Evolutionary conservation across 129 eudicot genomes (phyloP), one percentile per base, ranked within the genome.

Genomic region (Escallonia herrerae): DNA sequence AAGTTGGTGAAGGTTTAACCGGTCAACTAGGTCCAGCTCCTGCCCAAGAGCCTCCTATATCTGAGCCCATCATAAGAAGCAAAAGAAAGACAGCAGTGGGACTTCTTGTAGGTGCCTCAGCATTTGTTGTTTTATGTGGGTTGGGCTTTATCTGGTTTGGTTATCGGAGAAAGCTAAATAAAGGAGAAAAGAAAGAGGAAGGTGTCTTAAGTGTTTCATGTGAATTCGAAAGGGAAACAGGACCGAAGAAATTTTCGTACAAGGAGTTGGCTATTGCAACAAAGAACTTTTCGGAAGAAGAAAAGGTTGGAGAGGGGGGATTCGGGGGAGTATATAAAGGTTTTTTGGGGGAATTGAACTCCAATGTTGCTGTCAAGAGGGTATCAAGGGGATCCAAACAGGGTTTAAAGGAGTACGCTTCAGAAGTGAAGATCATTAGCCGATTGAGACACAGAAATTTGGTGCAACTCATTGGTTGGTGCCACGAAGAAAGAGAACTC

Each of bases 281-380:
- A 1, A 47, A 43, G 5, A 62, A 75, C 53, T 81, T 84, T 65
- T 53, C 77, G 2, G 79, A 74, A 40, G 62, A 65, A 0, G 41
- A 60, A n/a, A 84, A 84, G 67, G 83, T 84, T 43, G 86, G 84
- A 39, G 82, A 84, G 65, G 86, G 85, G 13, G 82, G 79, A 4
- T 76, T 80, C 9, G 81, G 84, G 5, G 72, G 60, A 45, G 81
- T 80, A 12, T 80, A 74, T 14, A 65, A 33, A 60, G 84, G 80
- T 8, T 74, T 79, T 33, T 60, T 71, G 67, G 65, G 13, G 22
- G 74, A 70, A 58, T 56, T 63, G n/a, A 66, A 53, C 71, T 22
- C 60, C 2, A 43, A 51, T 41, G 62, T 73, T 53, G 83, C 79
- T 7, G 79, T 78, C 14, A 78, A 78, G 68, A 72, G 76, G 73